Evolutionary conservation across 75 land plant genomes (phyloP), one percentile per base, ranked within the genome.

Genomic region (Azolla pinnata): DNA sequence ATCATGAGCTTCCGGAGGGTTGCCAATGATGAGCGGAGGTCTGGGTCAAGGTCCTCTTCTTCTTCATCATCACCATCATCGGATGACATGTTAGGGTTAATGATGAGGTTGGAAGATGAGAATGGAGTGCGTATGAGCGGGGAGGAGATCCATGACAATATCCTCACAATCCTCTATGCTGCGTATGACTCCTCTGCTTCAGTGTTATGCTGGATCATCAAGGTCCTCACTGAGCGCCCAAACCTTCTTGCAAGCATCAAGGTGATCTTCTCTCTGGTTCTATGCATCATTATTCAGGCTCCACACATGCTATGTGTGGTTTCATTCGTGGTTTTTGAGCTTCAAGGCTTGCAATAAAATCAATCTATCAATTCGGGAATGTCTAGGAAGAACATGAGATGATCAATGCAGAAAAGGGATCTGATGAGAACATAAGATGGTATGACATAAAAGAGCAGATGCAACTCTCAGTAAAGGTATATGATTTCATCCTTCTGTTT

Each of bases 131-230:
- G 30, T 16, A 12, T 69, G 44, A 54, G 32, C 23, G 23, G 21
- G 10, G 55, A 55, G 7, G 72, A 69, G 31, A 63, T 69, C 19
- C 66, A 55, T 23, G 72, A 69, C 29, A 69, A 62, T 29, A 31
- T 69, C 27, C 33, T 69, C 4, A 69, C 66, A 38, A 31, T 69
- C 16, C 68, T 70, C 19, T 70, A 56, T 38, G 60, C 61, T 23
- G 73, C 64, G 1, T 59, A 70, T 45, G 68, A 70, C 2, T 23
- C 73, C 14, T 34, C 73, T 4, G 73, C 68, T 29, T 32, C 64
- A 30, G 54, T 51, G 14, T 61, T 70, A 17, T 66, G 71, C 21
- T 64, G 67, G 73, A 27, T 44, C 0, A 21, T 70, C 29, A 70
- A 70, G 52, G 18, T 42, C 34, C 57, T 70, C 23, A 54, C 24